Conservation (phyloP, 768 basidiomycete genomes). For the Pleurotus giganteus region DNA sequence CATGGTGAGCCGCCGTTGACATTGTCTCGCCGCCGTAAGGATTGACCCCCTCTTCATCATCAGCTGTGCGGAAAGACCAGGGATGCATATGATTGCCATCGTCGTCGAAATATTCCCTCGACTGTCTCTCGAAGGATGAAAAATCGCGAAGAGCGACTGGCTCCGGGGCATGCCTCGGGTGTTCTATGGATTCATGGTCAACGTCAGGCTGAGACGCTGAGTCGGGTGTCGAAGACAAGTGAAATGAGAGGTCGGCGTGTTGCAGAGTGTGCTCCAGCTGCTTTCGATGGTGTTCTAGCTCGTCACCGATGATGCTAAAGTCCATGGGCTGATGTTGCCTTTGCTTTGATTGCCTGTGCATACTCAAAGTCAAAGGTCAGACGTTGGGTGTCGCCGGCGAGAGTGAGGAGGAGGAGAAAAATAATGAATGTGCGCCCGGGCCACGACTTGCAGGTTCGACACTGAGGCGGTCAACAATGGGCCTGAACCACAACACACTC, state of each 20-base stretch:
- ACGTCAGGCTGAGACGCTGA: conserved; percentile 31
- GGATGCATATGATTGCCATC: conserved; percentile 48
- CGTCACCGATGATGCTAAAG: conserved; percentile 65
- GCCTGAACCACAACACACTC: too few relatives aligned
- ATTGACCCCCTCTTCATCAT: conserved; percentile 65
- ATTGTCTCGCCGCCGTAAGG: conserved; percentile 70
- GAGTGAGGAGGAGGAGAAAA: neutral
- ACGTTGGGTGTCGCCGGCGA: conserved; percentile 2
- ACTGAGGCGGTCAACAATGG: too few relatives aligned
- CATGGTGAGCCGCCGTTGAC: conserved; percentile 88
- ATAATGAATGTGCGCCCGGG: neutral
- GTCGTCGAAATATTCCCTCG: conserved; percentile 54
- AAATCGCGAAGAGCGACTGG: conserved; percentile 56
- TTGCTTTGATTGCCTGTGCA: conserved; percentile 2
- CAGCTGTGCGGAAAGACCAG: conserved; percentile 56
- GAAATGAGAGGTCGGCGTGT: conserved; percentile 68
- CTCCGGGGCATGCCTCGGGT: conserved; percentile 66
- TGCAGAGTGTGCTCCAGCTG: conserved; percentile 78
- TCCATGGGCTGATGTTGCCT: conserved; percentile 23
- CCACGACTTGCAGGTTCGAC: neutral
- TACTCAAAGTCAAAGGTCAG: neutral
- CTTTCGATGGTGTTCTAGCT: conserved; percentile 73
- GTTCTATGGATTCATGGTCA: conserved; percentile 59
- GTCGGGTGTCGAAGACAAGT: conserved; percentile 54
- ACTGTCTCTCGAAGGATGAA: conserved; percentile 58